phyloP scores from a whole-genome alignment of 805 yeast genomes.

The Starmerella potacharoeniae region DNA sequence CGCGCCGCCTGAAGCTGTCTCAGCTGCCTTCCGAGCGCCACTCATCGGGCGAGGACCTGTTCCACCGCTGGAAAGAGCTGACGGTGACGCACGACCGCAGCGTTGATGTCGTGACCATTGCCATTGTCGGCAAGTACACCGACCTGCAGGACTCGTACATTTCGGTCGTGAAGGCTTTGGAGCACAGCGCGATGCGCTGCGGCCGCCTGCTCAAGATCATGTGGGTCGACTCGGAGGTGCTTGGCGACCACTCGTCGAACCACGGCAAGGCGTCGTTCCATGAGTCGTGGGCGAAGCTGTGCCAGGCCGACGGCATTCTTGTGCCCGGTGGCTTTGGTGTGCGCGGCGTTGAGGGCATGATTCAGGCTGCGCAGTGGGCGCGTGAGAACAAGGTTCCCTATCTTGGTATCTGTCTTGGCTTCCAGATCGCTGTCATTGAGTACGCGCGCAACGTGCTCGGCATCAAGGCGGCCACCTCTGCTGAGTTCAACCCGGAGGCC shows the following conservation, averaged over 20 bases:
- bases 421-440: slow-evolving; percentile 94
- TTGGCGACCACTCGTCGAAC: slow-evolving; percentile 50
- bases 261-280: slow-evolving; percentile 76
- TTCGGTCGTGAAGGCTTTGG: slow-evolving; percentile 89
- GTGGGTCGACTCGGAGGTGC: slow-evolving; percentile 92
- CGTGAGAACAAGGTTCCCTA: slow-evolving; percentile 89
- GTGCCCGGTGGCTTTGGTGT: slow-evolving; percentile 98
- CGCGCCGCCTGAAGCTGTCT: slow-evolving; percentile 51
- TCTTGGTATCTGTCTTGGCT: slow-evolving; percentile 93
- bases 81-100: slow-evolving; percentile 75
- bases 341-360: slow-evolving; percentile 98
- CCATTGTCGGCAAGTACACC: slow-evolving; percentile 95
- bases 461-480: slow-evolving; percentile 55
- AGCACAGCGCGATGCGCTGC: slow-evolving; percentile 89
- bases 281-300: slow-evolving; percentile 88
- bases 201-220: slow-evolving; percentile 70
- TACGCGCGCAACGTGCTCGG: slow-evolving; percentile 74
- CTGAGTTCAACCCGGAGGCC: slow-evolving; percentile 64
- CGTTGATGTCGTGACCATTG: slow-evolving; percentile 80
- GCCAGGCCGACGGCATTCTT: slow-evolving; percentile 89
- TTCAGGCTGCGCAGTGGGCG: slow-evolving; percentile 95
- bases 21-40: slow-evolving; percentile 41
- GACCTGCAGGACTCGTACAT: slow-evolving; percentile 88
- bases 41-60: slow-evolving; percentile 55
- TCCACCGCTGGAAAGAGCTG: slow-evolving; percentile 66